These are phyloP conservation scores for Arctium lappa DNA, from an alignment of 129 eudicot species.

Conservation along the genomic window DNA sequence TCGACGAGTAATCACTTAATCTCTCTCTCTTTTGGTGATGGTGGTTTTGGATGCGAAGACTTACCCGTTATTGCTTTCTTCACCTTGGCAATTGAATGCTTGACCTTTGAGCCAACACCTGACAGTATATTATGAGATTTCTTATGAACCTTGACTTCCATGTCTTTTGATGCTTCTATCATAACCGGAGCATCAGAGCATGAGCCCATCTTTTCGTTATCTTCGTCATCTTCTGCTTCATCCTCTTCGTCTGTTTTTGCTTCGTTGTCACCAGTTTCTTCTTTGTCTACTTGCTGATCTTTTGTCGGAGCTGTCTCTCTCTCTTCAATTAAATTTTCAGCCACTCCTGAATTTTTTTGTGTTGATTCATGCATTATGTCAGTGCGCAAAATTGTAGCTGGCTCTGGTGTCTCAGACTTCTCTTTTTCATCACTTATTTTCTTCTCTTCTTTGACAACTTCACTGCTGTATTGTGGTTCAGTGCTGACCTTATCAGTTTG, in stretches of 20 bases:
- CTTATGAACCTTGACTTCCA: conserved; percentile 53
- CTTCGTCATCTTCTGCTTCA: conserved; percentile 38
- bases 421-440: conserved; percentile 22
- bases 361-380: conserved; percentile 20
- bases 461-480: conserved; percentile 29
- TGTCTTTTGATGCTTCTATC: conserved; percentile 57
- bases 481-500: conserved; percentile 18
- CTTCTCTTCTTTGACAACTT: conserved; percentile 19
- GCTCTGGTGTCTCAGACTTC: conserved; percentile 25
- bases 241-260: conserved; percentile 42
- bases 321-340: conserved; percentile 19
- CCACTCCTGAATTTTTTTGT: conserved; percentile 19
- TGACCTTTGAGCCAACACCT: conserved; percentile 82
- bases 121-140: conserved; percentile 69
- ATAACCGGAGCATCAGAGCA: conserved; percentile 52
- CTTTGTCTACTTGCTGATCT: conserved; percentile 26
- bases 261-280: conserved; percentile 27
- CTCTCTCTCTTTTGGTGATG: conserved; percentile 44
- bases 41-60: conserved; percentile 54
- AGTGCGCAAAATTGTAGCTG: background rate
- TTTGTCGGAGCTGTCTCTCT: conserved; percentile 14
- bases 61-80: conserved; percentile 75
- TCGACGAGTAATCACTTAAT: conserved; percentile 12
- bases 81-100: conserved; percentile 77
- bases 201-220: conserved; percentile 27